Evolutionary conservation across 306 rosid species (phyloP).

Genomic region (Cercis canadensis): DNA sequence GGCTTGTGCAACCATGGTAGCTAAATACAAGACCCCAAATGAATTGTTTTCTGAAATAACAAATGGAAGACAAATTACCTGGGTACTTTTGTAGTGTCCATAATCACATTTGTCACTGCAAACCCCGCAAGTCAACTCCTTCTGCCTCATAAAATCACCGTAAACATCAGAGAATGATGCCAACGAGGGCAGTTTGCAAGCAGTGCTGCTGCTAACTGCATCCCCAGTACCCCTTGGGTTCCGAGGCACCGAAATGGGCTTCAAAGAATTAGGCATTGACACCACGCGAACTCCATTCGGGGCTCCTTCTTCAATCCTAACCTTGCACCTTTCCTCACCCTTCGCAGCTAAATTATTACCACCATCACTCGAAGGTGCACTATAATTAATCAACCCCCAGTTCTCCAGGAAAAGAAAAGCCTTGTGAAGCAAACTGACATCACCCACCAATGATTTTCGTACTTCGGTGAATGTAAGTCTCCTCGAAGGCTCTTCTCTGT

Average conservation of each 20-base stretch:
- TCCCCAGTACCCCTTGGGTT: constrained; percentile 25
- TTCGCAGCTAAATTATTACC: constrained; percentile 35
- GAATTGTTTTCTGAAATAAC: too few species aligned
- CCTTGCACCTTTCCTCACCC: constrained; percentile 43
- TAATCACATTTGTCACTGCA: constrained; percentile 66
- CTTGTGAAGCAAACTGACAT: constrained; percentile 74
- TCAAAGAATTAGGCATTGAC: constrained; percentile 75
- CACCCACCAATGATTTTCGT: constrained; percentile 85
- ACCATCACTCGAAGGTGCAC: constrained; percentile 39
- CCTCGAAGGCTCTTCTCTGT: constrained; percentile 85
- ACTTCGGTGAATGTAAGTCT: constrained; percentile 87
- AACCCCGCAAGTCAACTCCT: constrained; percentile 63
- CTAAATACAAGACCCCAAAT: too few species aligned
- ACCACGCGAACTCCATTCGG: constrained; percentile 87
- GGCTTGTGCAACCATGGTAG: too few species aligned
- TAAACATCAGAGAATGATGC: constrained; percentile 74
- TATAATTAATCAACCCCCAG: constrained; percentile 84
- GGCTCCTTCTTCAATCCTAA: constrained; percentile 76
- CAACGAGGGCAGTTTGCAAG: constrained; percentile 61
- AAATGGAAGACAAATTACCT: constrained; percentile 51
- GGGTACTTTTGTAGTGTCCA: constrained; percentile 54
- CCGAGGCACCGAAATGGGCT: constrained; percentile 57
- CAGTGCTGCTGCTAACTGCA: constrained; percentile 31
- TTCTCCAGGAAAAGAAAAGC: constrained; percentile 71
- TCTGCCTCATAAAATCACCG: constrained; percentile 50